Evolutionary conservation across 2,329 filamentous ascomycete species (phyloP).

Genomic region (Aspergillus clavatus): DNA sequence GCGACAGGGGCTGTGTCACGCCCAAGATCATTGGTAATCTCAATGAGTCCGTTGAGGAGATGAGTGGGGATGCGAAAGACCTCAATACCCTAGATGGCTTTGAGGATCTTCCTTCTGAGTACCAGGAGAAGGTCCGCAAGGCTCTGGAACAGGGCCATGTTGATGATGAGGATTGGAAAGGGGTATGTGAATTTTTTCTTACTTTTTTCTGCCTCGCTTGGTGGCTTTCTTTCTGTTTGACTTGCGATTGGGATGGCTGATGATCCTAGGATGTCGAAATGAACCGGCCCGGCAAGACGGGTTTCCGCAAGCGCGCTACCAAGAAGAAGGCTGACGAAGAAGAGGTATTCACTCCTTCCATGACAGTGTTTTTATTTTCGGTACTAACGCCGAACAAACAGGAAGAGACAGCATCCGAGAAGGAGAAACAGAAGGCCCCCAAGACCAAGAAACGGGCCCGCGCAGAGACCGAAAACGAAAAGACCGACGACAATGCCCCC

Average conservation of each 20-base stretch:
- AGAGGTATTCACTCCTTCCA: constrained; percentile 16
- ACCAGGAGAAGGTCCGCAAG: constrained; percentile 67
- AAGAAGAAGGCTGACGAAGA: constrained; percentile 32
- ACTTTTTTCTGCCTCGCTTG: too few species aligned
- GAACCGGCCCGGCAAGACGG: constrained; percentile 63
- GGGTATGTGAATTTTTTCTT: too few species aligned
- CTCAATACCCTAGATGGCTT: constrained; percentile 71
- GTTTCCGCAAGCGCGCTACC: constrained; percentile 50
- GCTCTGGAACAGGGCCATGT: constrained; percentile 75
- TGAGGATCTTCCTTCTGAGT: constrained; percentile 65
- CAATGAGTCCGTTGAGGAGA: constrained; percentile 44
- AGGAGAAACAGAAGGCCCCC: constrained; percentile 12
- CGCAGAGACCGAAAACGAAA: constrained; percentile 10
- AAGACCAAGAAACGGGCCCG: constrained; percentile 17
- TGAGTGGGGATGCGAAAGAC: constrained; percentile 49
- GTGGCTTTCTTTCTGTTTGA: constrained; percentile 32
- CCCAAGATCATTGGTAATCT: constrained; percentile 66
- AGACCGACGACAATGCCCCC: constrained; percentile 9
- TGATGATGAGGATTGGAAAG: constrained; percentile 80
- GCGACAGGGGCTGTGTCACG: constrained; percentile 74
- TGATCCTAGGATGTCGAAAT: constrained; percentile 62
- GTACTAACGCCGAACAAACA: constrained; percentile 9
- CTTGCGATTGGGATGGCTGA: constrained; percentile 1
- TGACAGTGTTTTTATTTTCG: constrained; percentile 6
- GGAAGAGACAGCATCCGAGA: constrained; percentile 9